Evolutionary conservation across 495 filamentous ascomycete genomes (phyloP).

Genomic region (Lasiosphaeria miniovina): DNA sequence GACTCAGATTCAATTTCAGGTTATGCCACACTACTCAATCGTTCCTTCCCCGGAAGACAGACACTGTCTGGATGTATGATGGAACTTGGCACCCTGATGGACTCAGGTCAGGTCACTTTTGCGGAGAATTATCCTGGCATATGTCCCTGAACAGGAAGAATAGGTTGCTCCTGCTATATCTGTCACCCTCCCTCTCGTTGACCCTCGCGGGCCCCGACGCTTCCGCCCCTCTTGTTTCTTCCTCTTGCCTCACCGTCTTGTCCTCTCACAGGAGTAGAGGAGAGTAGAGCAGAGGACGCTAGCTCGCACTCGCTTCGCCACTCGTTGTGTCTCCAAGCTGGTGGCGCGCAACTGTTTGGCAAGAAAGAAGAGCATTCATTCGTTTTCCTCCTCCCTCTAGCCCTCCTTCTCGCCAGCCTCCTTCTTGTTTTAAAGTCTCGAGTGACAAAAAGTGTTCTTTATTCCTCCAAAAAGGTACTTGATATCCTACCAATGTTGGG

Average conservation of each 20-base stretch:
- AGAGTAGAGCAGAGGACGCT: not conserved
- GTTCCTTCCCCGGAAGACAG: not conserved
- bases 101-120: not conserved
- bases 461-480: not conserved
- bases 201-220: slow-evolving; percentile 7
- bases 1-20: slow-evolving; percentile 4
- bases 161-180: slow-evolving; percentile 29
- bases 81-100: slow-evolving; percentile 14
- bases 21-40: slow-evolving; percentile 7
- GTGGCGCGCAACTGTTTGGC: not conserved
- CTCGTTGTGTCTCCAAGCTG: not conserved
- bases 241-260: slow-evolving; percentile 4
- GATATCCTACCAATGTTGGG: not conserved
- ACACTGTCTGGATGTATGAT: not conserved
- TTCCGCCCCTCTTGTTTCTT: slow-evolving; percentile 2
- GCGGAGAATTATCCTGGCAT: slow-evolving; percentile 12
- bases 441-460: not conserved
- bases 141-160: not conserved
- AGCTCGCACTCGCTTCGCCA: not conserved
- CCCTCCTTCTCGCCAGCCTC: not conserved
- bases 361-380: slow-evolving; percentile 8
- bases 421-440: not conserved
- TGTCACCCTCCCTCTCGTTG: slow-evolving; percentile 13
- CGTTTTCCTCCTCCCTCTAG: slow-evolving; percentile 1
- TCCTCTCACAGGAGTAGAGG: not conserved